phyloP scores from a whole-genome alignment of 257 asterid species.

The Gardenia jasminoides region DNA sequence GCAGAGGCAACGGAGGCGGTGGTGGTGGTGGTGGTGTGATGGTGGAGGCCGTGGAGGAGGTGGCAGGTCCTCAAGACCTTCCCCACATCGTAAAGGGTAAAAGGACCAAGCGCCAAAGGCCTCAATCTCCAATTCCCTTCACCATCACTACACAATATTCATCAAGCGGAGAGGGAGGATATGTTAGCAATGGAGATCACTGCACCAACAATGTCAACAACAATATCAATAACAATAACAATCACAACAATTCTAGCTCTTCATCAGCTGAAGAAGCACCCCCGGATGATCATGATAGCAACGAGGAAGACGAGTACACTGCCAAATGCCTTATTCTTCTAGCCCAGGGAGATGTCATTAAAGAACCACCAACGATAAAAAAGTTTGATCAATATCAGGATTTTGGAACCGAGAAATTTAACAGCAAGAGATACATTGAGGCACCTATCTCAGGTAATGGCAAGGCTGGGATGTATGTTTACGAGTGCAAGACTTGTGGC shows the following conservation, averaged over 20 bases:
- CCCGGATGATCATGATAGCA: neutral
- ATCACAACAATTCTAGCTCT: slow-evolving; percentile 9
- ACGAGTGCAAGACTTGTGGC: slow-evolving; percentile 79
- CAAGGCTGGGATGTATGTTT: slow-evolving; percentile 42
- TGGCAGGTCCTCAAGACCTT: slow-evolving; percentile 32
- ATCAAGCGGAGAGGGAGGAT: slow-evolving; percentile 11
- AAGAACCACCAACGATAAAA: slow-evolving; percentile 2
- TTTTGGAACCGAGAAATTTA: slow-evolving; percentile 25
- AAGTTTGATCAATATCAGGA: slow-evolving; percentile 5
- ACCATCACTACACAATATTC: slow-evolving; percentile 30
- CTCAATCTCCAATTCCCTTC: slow-evolving; percentile 35
- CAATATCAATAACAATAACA: neutral
- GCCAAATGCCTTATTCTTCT: slow-evolving; percentile 81
- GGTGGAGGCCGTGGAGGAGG: slow-evolving; percentile 37
- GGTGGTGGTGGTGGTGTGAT: slow-evolving; percentile 15
- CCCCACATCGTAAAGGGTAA: slow-evolving; percentile 39
- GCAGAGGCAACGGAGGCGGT: slow-evolving; percentile 16
- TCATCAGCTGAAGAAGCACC: slow-evolving; percentile 10
- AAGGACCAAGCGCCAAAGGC: slow-evolving; percentile 39
- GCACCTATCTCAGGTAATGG: slow-evolving; percentile 27
- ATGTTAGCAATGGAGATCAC: slow-evolving; percentile 8
- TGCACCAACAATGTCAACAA: neutral
- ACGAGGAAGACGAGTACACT: slow-evolving; percentile 69
- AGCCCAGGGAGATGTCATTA: slow-evolving; percentile 51
- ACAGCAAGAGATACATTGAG: slow-evolving; percentile 39